phyloP scores from a whole-genome alignment of 2,329 filamentous ascomycete species.

The Talaromyces pinophilus region DNA sequence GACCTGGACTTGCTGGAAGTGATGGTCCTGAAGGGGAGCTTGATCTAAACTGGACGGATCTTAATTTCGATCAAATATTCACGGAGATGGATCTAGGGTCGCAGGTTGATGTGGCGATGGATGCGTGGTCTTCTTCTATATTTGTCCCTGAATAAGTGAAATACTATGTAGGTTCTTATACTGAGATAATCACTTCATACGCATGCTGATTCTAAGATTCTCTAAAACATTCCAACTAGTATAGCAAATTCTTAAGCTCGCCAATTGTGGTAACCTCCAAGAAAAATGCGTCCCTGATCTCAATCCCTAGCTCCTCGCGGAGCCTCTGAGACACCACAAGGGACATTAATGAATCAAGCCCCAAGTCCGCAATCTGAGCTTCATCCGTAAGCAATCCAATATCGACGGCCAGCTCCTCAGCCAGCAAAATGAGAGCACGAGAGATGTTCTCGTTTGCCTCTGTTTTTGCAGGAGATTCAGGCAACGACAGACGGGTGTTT shows the following conservation, averaged over 20 bases:
- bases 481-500: too few relatives aligned
- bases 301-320: conserved; percentile 5
- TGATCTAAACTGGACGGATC: background rate
- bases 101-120: conserved; percentile 2
- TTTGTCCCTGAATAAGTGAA: background rate
- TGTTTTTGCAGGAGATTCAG: too few relatives aligned
- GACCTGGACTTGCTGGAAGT: conserved; percentile 1
- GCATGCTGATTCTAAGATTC: background rate
- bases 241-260: background rate
- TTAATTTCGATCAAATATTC: conserved; percentile 11
- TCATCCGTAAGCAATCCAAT: background rate
- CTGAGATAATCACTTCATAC: background rate
- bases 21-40: background rate
- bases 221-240: background rate
- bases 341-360: background rate
- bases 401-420: background rate
- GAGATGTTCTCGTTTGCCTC: too few relatives aligned
- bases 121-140: conserved; percentile 4
- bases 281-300: conserved; percentile 8
- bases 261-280: conserved; percentile 7
- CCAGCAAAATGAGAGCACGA: too few relatives aligned
- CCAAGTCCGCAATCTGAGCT: background rate
- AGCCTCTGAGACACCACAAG: conserved; percentile 3
- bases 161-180: background rate
- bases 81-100: conserved; percentile 8